Conservation (phyloP, 306 rosid species). For the Cajanus cajan region DNA sequence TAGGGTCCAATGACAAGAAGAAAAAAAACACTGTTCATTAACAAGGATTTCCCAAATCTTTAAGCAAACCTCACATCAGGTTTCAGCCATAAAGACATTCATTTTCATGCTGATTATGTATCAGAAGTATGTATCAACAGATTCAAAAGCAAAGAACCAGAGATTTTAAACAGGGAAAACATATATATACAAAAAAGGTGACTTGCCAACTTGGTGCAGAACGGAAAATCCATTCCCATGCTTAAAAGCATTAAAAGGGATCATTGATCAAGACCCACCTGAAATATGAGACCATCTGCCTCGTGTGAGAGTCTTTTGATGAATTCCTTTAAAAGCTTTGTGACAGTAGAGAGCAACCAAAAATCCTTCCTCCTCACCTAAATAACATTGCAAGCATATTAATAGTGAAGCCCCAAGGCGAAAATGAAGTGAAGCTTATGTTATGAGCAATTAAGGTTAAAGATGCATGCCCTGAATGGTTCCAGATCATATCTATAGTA, state of each 20-base stretch:
- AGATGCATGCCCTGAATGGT: constrained; percentile 86
- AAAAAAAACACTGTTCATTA: background rate
- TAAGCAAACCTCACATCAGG: background rate
- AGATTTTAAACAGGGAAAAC: background rate
- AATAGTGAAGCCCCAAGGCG: constrained; percentile 22
- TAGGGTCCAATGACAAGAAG: constrained; percentile 14
- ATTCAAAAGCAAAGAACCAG: constrained; percentile 16
- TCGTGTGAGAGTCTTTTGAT: constrained; percentile 92
- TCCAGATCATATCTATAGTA: constrained; percentile 95
- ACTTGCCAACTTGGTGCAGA: constrained; percentile 18
- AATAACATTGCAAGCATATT: constrained; percentile 36
- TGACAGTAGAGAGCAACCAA: constrained; percentile 95
- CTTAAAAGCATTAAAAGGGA: constrained; percentile 19
- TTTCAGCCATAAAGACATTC: constrained; percentile 17
- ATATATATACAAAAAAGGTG: background rate
- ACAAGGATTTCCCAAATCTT: constrained; percentile 26
- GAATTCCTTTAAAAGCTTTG: constrained; percentile 88
- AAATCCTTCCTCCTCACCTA: constrained; percentile 99
- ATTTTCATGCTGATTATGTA: background rate
- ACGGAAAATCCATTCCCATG: background rate
- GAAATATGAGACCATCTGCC: constrained; percentile 98
- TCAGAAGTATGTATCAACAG: constrained; percentile 21
- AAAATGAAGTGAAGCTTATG: constrained; percentile 15
- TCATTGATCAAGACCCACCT: constrained; percentile 53
- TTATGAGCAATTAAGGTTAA: constrained; percentile 19